Conservation (phyloP, 1,284 basidiomycete species). For the Cronartium ribicola region DNA sequence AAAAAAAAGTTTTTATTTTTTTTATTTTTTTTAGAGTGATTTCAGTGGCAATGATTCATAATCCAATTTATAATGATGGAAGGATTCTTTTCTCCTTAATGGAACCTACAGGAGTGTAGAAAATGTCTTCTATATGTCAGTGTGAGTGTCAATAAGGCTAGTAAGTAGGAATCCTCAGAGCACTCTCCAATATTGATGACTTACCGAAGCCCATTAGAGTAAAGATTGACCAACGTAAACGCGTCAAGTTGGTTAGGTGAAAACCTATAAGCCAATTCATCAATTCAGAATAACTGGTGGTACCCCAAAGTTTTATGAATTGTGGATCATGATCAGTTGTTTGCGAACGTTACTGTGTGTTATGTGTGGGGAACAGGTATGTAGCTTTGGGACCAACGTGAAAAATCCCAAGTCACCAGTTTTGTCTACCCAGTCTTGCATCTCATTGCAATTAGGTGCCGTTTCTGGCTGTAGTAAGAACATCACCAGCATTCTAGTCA, state of each 20-base stretch:
- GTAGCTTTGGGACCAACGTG: background rate
- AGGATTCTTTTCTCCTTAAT: too few relatives aligned
- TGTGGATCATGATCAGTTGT: background rate
- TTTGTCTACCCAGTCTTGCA: background rate
- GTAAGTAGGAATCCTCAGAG: too few relatives aligned
- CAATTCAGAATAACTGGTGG: background rate
- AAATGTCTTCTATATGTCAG: too few relatives aligned
- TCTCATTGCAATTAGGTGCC: conserved; percentile 1
- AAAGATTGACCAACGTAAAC: conserved; percentile 1
- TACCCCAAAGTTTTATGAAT: background rate
- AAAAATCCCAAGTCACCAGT: background rate
- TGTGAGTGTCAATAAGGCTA: too few relatives aligned
- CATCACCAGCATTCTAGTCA: conserved; percentile 2
- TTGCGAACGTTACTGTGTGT: background rate
- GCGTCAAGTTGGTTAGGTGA: background rate
- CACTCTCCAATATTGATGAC: background rate
- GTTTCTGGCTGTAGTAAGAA: background rate
- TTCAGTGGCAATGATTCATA: too few relatives aligned
- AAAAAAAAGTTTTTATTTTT: too few relatives aligned
- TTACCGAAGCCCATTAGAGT: background rate
- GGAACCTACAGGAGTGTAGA: too few relatives aligned
- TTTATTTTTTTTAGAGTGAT: too few relatives aligned
- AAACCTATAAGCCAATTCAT: background rate
- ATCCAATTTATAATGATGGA: too few relatives aligned
- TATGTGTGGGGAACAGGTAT: background rate